Base-by-base conservation (phyloP, 1,139 yeast genomes). In the Taiozyma sp. region DNA sequence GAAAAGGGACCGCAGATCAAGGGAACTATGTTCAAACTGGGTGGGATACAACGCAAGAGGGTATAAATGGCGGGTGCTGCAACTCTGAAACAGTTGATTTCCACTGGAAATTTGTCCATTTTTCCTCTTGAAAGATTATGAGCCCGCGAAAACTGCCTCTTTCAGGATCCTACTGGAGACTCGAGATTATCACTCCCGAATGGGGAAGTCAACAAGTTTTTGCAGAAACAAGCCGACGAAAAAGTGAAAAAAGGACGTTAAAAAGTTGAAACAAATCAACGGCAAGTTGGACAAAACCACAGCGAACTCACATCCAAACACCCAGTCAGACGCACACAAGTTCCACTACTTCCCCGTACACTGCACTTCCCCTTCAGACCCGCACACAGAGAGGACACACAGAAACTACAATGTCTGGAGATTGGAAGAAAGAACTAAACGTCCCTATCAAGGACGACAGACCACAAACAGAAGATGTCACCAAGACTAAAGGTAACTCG, bases 381-480 rank as follows among this genome's bases (percentile, higher is more conserved):
- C 43, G 19, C 29, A 42, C 2, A 41, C 4, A 48, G 13, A 5
- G 13, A 34, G 6, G 42, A 41, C 4, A 48, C 16, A 5, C 9
- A 34, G 6, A 44, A 6, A 32, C 10, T 44, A 57, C 41, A 43
- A 62, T 62, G 65, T 51, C 63, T 4, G 63, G 57, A 29, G 65
- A 58, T 63, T 90, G 98, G 97, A 90, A 88, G 73, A 66, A 75
- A 43, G 71, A 77, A 53, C 77, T 93, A 60, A 86, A 83, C 65
- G 69, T 89, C 49, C 98, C 98, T 16, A 76, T 74, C 54, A 88
- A 80, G 72, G 99, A 93, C 69, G 77, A 85, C 28, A 83, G 99
- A 68, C 96, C 96, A 42, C 97, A 91, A 69, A 93, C 99, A 3
- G 97, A 90, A 58, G 99, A 93, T 79, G 97, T 93, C 50, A 79